phyloP scores from a whole-genome alignment of 805 yeast species.

The Peterozyma xylosa region DNA sequence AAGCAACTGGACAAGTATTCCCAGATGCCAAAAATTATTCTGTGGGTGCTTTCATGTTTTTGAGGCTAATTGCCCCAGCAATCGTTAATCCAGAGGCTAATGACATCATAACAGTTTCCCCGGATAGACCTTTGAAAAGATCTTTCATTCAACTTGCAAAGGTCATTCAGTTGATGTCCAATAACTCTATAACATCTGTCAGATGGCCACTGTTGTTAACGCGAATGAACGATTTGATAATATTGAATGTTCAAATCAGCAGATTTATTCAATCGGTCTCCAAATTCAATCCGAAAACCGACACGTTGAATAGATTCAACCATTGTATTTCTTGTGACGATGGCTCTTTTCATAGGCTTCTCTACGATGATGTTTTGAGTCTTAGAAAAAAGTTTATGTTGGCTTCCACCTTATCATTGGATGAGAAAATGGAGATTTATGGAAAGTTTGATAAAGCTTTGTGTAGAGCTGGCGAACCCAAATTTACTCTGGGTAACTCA shows the following conservation, averaged over 20 bases:
- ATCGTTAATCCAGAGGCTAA: conserved; percentile 77
- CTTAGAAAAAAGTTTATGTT: conserved; percentile 3
- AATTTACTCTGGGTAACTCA: conserved; percentile 44
- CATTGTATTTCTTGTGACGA: conserved; percentile 20
- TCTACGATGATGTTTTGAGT: conserved; percentile 41
- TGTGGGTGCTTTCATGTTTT: conserved; percentile 80
- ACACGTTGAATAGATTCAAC: conserved; percentile 15
- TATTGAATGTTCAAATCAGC: conserved; percentile 29
- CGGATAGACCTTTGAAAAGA: conserved; percentile 34
- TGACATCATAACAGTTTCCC: conserved; percentile 13
- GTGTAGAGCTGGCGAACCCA: conserved; percentile 51
- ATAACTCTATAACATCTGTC: conserved; percentile 59
- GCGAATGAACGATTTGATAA: conserved; percentile 31
- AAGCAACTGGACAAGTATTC: conserved; percentile 50
- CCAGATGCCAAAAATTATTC: conserved; percentile 63
- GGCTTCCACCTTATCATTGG: conserved; percentile 7
- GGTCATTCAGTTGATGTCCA: conserved; percentile 79
- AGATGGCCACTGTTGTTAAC: conserved; percentile 53
- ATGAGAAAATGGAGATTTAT: conserved; percentile 20
- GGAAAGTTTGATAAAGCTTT: conserved; percentile 39
- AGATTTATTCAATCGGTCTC: conserved; percentile 31
- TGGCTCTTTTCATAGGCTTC: conserved; percentile 36
- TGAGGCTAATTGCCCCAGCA: conserved; percentile 81
- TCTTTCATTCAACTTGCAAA: conserved; percentile 75
- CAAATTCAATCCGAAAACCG: conserved; percentile 13